Evolutionary conservation across 176 grass and related monocot genomes (phyloP).

Genomic region (Hyparrhenia diplandra): DNA sequence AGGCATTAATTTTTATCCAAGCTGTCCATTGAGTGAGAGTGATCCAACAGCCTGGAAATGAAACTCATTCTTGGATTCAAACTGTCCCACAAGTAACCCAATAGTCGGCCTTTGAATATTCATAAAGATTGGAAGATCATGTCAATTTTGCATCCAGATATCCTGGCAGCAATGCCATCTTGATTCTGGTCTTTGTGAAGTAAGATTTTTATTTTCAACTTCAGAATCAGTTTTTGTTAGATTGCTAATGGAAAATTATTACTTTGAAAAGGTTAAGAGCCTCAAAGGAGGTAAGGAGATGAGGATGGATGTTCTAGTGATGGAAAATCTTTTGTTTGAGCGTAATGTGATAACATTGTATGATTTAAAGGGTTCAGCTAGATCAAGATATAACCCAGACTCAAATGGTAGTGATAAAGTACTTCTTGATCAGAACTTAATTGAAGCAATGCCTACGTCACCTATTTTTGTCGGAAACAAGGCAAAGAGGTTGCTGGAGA

Average conservation of each 20-base stretch:
- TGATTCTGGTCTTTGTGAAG: background rate
- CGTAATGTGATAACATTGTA: slow-evolving; percentile 80
- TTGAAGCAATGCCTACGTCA: slow-evolving; percentile 91
- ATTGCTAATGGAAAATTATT: slow-evolving; percentile 3
- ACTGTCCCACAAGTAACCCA: background rate
- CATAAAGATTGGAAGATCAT: background rate
- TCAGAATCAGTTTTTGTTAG: slow-evolving; percentile 1
- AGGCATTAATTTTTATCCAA: slow-evolving; percentile 10
- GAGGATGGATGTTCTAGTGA: slow-evolving; percentile 89
- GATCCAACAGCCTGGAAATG: background rate
- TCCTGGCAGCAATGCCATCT: background rate
- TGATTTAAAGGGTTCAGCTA: slow-evolving; percentile 89
- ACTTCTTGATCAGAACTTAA: slow-evolving; percentile 95
- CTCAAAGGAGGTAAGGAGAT: slow-evolving; percentile 81
- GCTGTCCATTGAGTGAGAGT: background rate
- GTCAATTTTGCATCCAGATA: slow-evolving; percentile 9
- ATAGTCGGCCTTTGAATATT: background rate
- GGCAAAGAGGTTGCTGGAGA: slow-evolving; percentile 79
- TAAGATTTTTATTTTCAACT: background rate
- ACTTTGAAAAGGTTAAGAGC: slow-evolving; percentile 59
- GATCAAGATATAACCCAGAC: slow-evolving; percentile 96
- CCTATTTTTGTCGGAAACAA: slow-evolving; percentile 98
- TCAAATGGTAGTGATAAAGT: slow-evolving; percentile 90
- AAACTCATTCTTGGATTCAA: background rate
- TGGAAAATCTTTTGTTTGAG: slow-evolving; percentile 99